Evolutionary conservation across 164 flowering plant genomes (phyloP), one percentile per base, ranked within the genome.

Genomic region (Vitis cinerea): DNA sequence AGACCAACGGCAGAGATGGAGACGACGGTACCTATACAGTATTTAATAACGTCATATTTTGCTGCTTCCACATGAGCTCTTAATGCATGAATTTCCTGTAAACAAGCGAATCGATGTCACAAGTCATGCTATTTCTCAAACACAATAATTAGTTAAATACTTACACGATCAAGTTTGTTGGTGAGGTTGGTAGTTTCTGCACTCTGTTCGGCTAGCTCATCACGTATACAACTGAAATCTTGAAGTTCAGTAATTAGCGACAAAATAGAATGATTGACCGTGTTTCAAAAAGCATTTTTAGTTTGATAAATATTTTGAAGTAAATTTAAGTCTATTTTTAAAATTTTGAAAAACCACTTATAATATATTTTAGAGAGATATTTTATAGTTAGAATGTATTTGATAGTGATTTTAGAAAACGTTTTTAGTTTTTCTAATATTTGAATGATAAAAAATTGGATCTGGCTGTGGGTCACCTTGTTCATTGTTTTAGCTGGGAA

Each of bases 1-100:
- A 89, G 78, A 53, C 88, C 91, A 68, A 87, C 84, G 16, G 89
- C 90, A 11, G 86, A 82, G 19, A 87, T 76, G n/a, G 91, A 87
- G 63, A 80, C 87, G 2, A 89, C 80, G 17, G 90, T 83, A 72
- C 90, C 94, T 55, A 87, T 80, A 79, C 94, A 89, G 70, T 87
- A 86, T 62, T 86, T 87, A 51, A 89, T 85, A 63, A 87, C 85
- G n/a, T 89, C 91, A 50, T 83, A 84, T 70, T 89, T 89, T 57
- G 90, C 88, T 9, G 88, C 89, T 72, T 89, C 91, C 65, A 87
- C 10, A 23, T 82, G 85, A 16, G 91, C 90, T 71, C 86, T 78
- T 53, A 86, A 56, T 30, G 80, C 78, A 74, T 89, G 89, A 70
- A 86, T 85, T 86, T 86, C 91, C 91, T 89, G 84, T 27, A 63